Conservation (phyloP, 163 green algal species). For the Chlamydomonas reinhardtii region DNA sequence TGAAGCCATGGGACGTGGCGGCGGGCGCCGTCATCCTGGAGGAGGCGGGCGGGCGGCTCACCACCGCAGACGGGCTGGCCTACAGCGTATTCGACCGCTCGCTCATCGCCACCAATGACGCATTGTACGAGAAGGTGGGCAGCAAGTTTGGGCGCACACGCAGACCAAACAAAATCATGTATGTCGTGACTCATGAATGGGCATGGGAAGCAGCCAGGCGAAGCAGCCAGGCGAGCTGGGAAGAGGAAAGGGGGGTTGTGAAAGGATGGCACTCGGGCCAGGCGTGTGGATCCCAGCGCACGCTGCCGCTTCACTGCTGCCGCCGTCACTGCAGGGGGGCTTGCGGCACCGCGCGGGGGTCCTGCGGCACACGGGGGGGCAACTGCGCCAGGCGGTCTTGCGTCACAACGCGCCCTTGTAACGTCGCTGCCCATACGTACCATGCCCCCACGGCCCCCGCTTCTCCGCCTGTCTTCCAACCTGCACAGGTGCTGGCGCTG, state of each 20-base stretch:
- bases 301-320: not conserved
- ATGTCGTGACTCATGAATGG: not conserved
- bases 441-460: too few relatives aligned
- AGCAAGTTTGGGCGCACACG: too few relatives aligned
- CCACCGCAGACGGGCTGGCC: conserved; percentile 70
- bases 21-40: conserved; percentile 69
- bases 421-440: too few relatives aligned
- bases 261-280: not conserved
- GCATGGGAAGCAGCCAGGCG: too few relatives aligned
- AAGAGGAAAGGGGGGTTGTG: not conserved
- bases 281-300: not conserved
- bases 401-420: too few relatives aligned
- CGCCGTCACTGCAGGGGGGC: too few relatives aligned
- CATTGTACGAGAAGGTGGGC: conserved; percentile 70
- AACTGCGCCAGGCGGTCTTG: too few relatives aligned
- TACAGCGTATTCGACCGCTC: conserved; percentile 88
- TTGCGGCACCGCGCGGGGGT: too few relatives aligned
- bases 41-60: conserved; percentile 74
- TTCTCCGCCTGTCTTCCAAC: not conserved
- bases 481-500: conserved; percentile 65
- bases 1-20: conserved; percentile 79
- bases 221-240: not conserved
- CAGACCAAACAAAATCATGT: too few relatives aligned
- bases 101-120: conserved; percentile 81
- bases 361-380: too few relatives aligned